These are phyloP conservation scores for Akebia trifoliata DNA, from an alignment of 164 flowering plant species.

Conservation along the genomic window DNA sequence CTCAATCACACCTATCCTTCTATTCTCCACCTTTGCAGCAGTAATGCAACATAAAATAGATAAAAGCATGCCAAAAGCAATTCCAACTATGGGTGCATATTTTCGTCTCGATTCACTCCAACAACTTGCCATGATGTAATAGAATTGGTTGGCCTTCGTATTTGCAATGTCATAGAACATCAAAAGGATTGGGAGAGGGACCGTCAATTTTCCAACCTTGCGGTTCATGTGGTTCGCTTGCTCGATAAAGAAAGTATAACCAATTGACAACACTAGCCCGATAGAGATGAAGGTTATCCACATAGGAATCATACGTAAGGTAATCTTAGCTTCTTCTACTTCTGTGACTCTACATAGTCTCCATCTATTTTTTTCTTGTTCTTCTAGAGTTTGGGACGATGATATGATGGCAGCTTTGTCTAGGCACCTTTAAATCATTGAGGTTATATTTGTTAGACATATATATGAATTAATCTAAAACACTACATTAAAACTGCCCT, in stretches of 20 bases:
- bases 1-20: conserved; percentile 22
- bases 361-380: conserved; percentile 22
- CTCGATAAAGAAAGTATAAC: conserved; percentile 36
- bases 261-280: conserved; percentile 36
- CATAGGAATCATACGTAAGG: conserved; percentile 31
- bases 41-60: conserved; percentile 30
- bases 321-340: conserved; percentile 32
- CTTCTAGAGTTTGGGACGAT: conserved; percentile 9
- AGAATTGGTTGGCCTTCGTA: not conserved
- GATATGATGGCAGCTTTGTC: conserved; percentile 37
- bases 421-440: conserved; percentile 24
- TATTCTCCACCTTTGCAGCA: conserved; percentile 37
- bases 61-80: conserved; percentile 25
- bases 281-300: conserved; percentile 31
- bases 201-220: conserved; percentile 26
- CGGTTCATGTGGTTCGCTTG: conserved; percentile 39
- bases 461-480: no score
- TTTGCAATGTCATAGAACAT: not conserved
- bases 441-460: no score
- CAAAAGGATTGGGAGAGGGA: conserved; percentile 27
- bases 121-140: not conserved
- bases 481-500: no score
- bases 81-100: conserved; percentile 17
- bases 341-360: conserved; percentile 33
- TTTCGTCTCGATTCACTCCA: not conserved